These are phyloP conservation scores for Tagetes patula DNA, from an alignment of 129 eudicot genomes.

Conservation along the genomic window DNA sequence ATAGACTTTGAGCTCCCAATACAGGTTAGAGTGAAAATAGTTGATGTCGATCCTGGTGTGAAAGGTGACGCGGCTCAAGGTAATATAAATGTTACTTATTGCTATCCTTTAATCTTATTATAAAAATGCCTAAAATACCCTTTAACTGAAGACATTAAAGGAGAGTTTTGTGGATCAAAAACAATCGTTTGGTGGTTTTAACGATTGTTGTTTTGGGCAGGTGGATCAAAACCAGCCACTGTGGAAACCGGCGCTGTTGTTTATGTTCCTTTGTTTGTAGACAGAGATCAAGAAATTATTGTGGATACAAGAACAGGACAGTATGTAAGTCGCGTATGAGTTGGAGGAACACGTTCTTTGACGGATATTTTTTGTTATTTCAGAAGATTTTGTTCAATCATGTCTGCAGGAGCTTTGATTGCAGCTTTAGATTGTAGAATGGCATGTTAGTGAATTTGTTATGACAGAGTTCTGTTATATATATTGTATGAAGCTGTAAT, in stretches of 20 bases:
- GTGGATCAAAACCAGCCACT: slow-evolving; percentile 84
- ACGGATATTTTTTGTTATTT: background rate
- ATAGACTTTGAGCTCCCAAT: slow-evolving; percentile 86
- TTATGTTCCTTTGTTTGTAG: slow-evolving; percentile 77
- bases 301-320: slow-evolving; percentile 88
- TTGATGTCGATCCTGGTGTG: slow-evolving; percentile 77
- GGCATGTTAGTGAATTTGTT: slow-evolving; percentile 1
- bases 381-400: slow-evolving; percentile 22
- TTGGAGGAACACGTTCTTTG: background rate
- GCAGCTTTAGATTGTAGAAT: slow-evolving; percentile 1
- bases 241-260: slow-evolving; percentile 92
- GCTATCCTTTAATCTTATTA: background rate
- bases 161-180: background rate
- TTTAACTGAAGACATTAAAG: background rate
- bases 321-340: slow-evolving; percentile 73
- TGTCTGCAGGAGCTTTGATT: slow-evolving; percentile 19
- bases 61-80: slow-evolving; percentile 92
- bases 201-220: slow-evolving; percentile 36
- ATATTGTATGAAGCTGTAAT: background rate
- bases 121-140: background rate
- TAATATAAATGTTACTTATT: slow-evolving; percentile 13
- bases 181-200: background rate
- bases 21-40: slow-evolving; percentile 64
- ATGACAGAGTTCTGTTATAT: background rate
- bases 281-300: slow-evolving; percentile 58